Conservation (phyloP, 2,329 filamentous ascomycete species). For the Beauveria caledonica region DNA sequence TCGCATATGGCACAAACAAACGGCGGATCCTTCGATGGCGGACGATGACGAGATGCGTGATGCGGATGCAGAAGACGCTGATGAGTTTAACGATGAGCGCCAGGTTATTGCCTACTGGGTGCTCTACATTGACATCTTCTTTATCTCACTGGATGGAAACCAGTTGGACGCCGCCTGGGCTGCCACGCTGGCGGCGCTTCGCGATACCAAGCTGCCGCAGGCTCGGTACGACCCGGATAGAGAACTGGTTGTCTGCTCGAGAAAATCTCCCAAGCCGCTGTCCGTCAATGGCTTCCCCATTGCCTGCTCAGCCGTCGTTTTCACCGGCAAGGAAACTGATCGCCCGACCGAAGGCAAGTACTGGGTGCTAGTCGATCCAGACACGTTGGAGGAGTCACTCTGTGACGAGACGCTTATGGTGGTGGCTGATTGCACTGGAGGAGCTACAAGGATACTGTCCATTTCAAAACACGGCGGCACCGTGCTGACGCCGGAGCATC, state of each 20-base stretch:
- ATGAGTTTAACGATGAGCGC: conserved; percentile 22
- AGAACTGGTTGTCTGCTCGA: conserved; percentile 69
- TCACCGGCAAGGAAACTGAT: conserved; percentile 54
- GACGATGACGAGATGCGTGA: conserved; percentile 33
- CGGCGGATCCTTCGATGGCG: conserved; percentile 38
- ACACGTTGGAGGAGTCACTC: conserved; percentile 79
- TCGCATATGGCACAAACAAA: conserved; percentile 59
- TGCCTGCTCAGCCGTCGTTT: conserved; percentile 70
- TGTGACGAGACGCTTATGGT: conserved; percentile 79
- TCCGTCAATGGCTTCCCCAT: conserved; percentile 60
- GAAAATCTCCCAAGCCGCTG: conserved; percentile 47
- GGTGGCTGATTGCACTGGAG: conserved; percentile 58
- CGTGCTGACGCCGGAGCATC: conserved; percentile 53
- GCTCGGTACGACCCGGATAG: conserved; percentile 79
- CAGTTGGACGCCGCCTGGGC: conserved; percentile 88
- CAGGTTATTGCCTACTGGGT: conserved; percentile 85
- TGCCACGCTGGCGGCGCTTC: conserved; percentile 70
- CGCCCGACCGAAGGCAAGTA: conserved; percentile 37
- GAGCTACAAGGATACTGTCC: conserved; percentile 50
- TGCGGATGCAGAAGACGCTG: conserved; percentile 30
- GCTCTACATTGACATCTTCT: conserved; percentile 90
- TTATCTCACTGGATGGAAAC: conserved; percentile 87
- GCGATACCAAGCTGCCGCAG: conserved; percentile 65
- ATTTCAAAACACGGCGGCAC: conserved; percentile 81
- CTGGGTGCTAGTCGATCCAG: conserved; percentile 83